Evolutionary conservation across 2,329 filamentous ascomycete genomes (phyloP).

Genomic region (Colletotrichum tropicicola): DNA sequence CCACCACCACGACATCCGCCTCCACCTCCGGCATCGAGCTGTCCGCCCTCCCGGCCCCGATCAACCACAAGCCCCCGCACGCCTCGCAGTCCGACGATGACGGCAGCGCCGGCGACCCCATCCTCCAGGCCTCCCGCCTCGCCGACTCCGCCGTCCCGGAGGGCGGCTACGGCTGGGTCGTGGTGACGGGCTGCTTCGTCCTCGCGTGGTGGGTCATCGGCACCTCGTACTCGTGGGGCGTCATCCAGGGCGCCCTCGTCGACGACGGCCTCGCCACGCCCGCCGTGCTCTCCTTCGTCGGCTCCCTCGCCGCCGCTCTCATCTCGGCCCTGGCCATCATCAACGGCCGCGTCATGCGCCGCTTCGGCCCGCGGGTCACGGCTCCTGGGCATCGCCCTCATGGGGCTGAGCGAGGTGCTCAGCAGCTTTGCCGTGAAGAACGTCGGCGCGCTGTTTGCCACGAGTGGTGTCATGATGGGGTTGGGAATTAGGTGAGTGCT

Average conservation of each 20-base stretch:
- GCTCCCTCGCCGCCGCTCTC: slow-evolving; percentile 58
- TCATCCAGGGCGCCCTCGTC: slow-evolving; percentile 66
- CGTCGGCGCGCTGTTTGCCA: slow-evolving; percentile 45
- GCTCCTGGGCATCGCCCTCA: slow-evolving; percentile 58
- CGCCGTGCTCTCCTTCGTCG: slow-evolving; percentile 66
- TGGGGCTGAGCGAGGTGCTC: slow-evolving; percentile 58
- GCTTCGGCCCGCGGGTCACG: slow-evolving; percentile 56
- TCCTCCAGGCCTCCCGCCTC: slow-evolving; percentile 51
- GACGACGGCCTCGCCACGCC: slow-evolving; percentile 55
- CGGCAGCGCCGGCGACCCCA: slow-evolving; percentile 12
- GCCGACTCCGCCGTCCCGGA: slow-evolving; percentile 59
- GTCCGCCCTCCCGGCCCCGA: background rate
- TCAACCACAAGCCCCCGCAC: background rate
- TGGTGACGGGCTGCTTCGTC: slow-evolving; percentile 59
- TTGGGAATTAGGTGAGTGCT: slow-evolving; percentile 37
- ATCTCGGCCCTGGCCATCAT: slow-evolving; percentile 61
- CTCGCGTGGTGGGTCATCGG: slow-evolving; percentile 67
- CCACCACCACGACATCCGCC: slow-evolving; percentile 4
- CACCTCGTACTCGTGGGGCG: slow-evolving; percentile 66
- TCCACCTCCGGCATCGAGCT: slow-evolving; percentile 17
- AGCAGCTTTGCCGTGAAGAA: slow-evolving; percentile 47
- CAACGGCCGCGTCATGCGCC: slow-evolving; percentile 59
- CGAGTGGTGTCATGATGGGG: slow-evolving; percentile 42
- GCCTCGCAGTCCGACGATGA: background rate
- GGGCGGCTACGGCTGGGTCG: slow-evolving; percentile 65